Evolutionary conservation across 2,329 filamentous ascomycete species (phyloP).

Genomic region (Talaromyces sp.): DNA sequence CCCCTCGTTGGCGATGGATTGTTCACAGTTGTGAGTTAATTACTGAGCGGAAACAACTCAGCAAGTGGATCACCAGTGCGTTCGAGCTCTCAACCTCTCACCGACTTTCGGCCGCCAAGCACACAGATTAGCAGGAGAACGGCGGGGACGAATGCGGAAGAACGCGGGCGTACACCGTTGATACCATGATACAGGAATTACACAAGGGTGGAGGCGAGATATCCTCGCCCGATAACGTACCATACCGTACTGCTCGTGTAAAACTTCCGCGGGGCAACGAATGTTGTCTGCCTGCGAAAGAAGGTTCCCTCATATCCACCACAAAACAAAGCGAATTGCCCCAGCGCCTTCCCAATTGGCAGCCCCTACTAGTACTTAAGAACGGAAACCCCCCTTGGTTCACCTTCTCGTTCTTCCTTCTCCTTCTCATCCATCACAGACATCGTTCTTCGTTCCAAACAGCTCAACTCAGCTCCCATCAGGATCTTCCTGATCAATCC

Average conservation of each 20-base stretch:
- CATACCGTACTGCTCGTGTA: neutral
- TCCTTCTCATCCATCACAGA: neutral
- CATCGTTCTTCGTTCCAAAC: conserved; percentile 6
- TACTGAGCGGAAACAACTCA: neutral
- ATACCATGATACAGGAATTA: neutral
- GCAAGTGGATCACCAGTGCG: neutral
- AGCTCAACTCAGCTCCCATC: conserved; percentile 7
- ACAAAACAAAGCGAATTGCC: neutral
- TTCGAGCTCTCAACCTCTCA: neutral
- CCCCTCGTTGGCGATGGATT: neutral
- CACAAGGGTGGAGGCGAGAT: neutral
- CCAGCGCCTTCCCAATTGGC: neutral
- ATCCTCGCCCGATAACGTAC: neutral
- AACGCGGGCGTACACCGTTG: neutral
- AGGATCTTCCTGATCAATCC: conserved; percentile 48
- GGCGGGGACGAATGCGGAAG: conserved; percentile 3
- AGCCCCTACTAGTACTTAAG: conserved; percentile 4
- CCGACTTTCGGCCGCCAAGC: conserved; percentile 6
- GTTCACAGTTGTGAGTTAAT: neutral
- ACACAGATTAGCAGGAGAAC: neutral
- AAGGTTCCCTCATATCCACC: neutral
- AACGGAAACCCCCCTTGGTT: neutral
- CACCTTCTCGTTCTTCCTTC: conserved; percentile 11
- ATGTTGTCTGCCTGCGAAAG: neutral
- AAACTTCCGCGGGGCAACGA: neutral